These are phyloP conservation scores for Stephania cephalantha DNA, from an alignment of 164 flowering plant genomes.

Conservation along the genomic window DNA sequence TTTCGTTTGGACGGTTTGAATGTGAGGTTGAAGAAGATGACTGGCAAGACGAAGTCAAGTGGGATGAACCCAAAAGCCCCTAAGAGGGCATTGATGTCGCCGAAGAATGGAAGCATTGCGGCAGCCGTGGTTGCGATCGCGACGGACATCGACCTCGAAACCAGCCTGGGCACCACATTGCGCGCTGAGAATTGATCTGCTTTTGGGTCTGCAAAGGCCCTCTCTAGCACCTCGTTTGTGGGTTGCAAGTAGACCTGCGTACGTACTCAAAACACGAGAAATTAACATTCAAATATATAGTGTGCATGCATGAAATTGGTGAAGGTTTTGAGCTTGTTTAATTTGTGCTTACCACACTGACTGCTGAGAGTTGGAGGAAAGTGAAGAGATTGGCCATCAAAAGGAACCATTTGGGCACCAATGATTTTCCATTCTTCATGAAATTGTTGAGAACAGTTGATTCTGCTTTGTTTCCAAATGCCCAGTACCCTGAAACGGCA, in stretches of 20 bases:
- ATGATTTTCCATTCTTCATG: constrained; percentile 35
- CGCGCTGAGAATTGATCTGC: constrained; percentile 50
- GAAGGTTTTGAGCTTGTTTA: neutral
- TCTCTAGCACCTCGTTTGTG: constrained; percentile 65
- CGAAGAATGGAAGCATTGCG: constrained; percentile 93
- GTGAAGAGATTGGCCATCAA: constrained; percentile 49
- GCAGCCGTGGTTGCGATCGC: constrained; percentile 46
- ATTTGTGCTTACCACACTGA: constrained; percentile 49
- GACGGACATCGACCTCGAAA: constrained; percentile 54
- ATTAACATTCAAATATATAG: neutral
- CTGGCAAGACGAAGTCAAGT: constrained; percentile 68
- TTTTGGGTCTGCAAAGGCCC: constrained; percentile 44
- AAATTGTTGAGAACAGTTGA: constrained; percentile 55
- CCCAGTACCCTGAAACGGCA: constrained; percentile 90
- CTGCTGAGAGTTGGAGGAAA: constrained; percentile 65
- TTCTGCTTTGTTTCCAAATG: constrained; percentile 67
- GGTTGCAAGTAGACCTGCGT: constrained; percentile 78
- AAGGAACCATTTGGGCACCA: constrained; percentile 69
- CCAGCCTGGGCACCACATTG: constrained; percentile 54
- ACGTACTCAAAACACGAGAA: neutral
- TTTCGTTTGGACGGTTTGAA: constrained; percentile 52
- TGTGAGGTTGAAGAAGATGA: constrained; percentile 68
- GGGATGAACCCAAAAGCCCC: constrained; percentile 86
- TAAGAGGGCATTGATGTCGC: constrained; percentile 64
- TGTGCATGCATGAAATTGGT: neutral